phyloP scores from a whole-genome alignment of 352 stramenopile genomes.

The Halophytophthora polymorphica region DNA sequence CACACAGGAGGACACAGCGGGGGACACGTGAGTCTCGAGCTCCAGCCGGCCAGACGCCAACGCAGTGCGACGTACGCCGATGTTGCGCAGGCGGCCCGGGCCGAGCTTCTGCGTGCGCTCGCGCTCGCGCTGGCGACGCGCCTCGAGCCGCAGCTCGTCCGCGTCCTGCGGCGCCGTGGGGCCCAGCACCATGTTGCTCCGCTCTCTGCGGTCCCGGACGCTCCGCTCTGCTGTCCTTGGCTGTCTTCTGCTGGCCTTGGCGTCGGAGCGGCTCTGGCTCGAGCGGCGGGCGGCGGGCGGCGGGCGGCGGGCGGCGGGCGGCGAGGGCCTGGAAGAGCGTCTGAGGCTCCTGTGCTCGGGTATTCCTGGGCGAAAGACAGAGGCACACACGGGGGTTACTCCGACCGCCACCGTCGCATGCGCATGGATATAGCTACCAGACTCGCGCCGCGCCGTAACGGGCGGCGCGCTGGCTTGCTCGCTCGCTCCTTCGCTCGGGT shows the following conservation, averaged over 20 bases:
- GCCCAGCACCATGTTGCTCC: constrained; percentile 19
- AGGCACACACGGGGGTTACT: constrained; percentile 1
- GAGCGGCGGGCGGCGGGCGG: too few species aligned
- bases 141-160: constrained; percentile 55
- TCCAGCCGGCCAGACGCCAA: neutral
- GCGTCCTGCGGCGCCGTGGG: constrained; percentile 21
- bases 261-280: too few species aligned
- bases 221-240: neutral
- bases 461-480: too few species aligned
- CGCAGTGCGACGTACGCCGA: constrained; percentile 38
- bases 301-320: too few species aligned
- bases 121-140: constrained; percentile 55
- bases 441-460: too few species aligned
- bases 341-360: neutral
- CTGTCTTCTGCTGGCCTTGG: too few species aligned
- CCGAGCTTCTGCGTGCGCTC: constrained; percentile 70
- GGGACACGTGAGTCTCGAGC: neutral
- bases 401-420: too few species aligned
- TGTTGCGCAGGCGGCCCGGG: constrained; percentile 57
- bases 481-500: too few species aligned
- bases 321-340: too few species aligned
- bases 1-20: constrained; percentile 1
- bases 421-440: too few species aligned
- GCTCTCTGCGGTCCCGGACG: neutral
- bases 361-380: too few species aligned